Evolutionary conservation across 164 flowering plant species (phyloP).

Genomic region (Magnolia changhungtana): DNA sequence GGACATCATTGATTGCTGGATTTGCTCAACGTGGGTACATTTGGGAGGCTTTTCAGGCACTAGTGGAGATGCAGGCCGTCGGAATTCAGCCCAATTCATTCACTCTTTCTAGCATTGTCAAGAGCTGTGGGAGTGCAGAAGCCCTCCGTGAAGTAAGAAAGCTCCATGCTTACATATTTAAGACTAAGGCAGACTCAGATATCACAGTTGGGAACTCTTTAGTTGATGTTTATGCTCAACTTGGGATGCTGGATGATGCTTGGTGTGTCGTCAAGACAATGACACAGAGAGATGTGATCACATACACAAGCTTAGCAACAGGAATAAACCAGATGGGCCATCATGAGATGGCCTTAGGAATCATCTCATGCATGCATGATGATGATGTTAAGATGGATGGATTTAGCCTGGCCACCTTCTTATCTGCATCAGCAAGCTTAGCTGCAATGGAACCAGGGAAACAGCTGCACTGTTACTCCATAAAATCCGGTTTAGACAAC

Average conservation of each 20-base stretch:
- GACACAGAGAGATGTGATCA: conserved; percentile 43
- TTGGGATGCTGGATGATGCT: conserved; percentile 38
- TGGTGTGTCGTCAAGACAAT: conserved; percentile 31
- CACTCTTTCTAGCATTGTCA: conserved; percentile 42
- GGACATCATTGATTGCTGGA: conserved; percentile 59
- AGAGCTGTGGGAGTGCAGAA: conserved; percentile 26
- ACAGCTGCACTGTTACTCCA: conserved; percentile 48
- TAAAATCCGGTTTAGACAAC: conserved; percentile 40
- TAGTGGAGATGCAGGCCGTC: conserved; percentile 32
- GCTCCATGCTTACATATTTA: conserved; percentile 42
- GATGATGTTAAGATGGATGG: conserved; percentile 44
- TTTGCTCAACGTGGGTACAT: conserved; percentile 36
- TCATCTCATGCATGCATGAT: conserved; percentile 31
- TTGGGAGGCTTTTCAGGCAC: conserved; percentile 31
- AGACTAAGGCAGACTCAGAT: conserved; percentile 26
- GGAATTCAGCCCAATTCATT: conserved; percentile 49
- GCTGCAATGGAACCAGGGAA: conserved; percentile 41
- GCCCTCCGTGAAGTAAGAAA: conserved; percentile 23
- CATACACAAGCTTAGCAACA: conserved; percentile 53
- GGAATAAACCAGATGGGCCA: conserved; percentile 45
- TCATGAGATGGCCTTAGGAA: conserved; percentile 35
- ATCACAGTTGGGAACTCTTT: conserved; percentile 43
- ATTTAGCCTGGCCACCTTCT: conserved; percentile 45
- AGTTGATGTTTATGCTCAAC: conserved; percentile 46
- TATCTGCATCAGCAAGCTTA: conserved; percentile 50